Conservation (phyloP, 129 eudicot species). For the Artemisia annua region DNA sequence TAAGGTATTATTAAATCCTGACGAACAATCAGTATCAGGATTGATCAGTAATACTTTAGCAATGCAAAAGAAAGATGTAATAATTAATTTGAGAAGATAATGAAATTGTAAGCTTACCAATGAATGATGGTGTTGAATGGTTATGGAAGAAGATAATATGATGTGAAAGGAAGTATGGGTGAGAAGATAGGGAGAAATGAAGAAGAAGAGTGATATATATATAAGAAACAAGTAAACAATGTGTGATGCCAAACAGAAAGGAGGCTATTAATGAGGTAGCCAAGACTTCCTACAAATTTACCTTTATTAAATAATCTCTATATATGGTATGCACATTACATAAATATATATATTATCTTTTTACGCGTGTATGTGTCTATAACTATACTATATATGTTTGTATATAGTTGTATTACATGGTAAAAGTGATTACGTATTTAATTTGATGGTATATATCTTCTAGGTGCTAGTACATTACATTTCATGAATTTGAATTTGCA, state of each 20-base stretch:
- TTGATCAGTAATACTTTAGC: not conserved
- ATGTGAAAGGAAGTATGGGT: slow-evolving; percentile 11
- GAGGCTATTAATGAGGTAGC: slow-evolving; percentile 60
- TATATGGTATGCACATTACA: not conserved
- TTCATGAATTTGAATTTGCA: not conserved
- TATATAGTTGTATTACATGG: not conserved
- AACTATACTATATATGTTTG: too few species aligned
- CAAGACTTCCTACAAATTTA: slow-evolving; percentile 24
- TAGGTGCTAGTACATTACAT: not conserved
- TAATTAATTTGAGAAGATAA: not conserved
- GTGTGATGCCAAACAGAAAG: slow-evolving; percentile 28
- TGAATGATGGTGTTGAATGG: slow-evolving; percentile 21
- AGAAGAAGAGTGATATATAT: slow-evolving; percentile 29
- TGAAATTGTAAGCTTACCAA: slow-evolving; percentile 1
- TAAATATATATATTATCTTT: not conserved
- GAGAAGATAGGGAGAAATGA: slow-evolving; percentile 28
- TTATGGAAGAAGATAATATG: slow-evolving; percentile 2
- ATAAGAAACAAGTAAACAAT: slow-evolving; percentile 33
- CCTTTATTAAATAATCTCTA: not conserved
- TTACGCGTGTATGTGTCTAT: too few species aligned
- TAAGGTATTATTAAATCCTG: not conserved
- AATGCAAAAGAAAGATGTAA: not conserved
- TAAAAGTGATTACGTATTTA: not conserved
- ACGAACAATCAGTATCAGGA: too few species aligned
- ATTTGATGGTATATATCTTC: not conserved